phyloP scores from a whole-genome alignment of 495 filamentous ascomycete species.

The Symbiotaphrina buchneri region DNA sequence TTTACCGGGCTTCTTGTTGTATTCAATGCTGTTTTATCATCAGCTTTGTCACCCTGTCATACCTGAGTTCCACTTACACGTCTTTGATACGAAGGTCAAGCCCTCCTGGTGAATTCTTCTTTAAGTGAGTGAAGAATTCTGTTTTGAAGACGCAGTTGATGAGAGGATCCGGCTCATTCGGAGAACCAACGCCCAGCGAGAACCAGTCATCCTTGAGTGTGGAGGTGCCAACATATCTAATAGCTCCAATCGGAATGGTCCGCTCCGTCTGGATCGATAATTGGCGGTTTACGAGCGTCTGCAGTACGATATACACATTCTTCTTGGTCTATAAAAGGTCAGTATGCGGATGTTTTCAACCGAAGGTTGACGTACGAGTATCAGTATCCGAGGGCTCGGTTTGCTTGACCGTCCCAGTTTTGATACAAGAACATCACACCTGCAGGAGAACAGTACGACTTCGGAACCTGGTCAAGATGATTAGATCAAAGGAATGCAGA shows the following conservation, averaged over 20 bases:
- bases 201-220: slow-evolving; percentile 91
- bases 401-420: slow-evolving; percentile 96
- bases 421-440: slow-evolving; percentile 66
- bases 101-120: slow-evolving; percentile 47
- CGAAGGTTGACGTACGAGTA: slow-evolving; percentile 30
- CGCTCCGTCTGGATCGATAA: slow-evolving; percentile 60
- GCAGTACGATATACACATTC: slow-evolving; percentile 71
- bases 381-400: slow-evolving; percentile 58
- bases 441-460: slow-evolving; percentile 65
- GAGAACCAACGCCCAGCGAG: slow-evolving; percentile 66
- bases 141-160: slow-evolving; percentile 90
- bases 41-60: background rate
- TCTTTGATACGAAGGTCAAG: slow-evolving; percentile 65
- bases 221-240: slow-evolving; percentile 66
- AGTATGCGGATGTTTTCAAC: background rate
- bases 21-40: slow-evolving; percentile 46
- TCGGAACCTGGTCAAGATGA: slow-evolving; percentile 31
- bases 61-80: slow-evolving; percentile 17
- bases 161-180: slow-evolving; percentile 77
- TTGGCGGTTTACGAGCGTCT: slow-evolving; percentile 64
- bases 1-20: slow-evolving; percentile 97
- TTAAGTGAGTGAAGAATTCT: slow-evolving; percentile 85
- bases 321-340: slow-evolving; percentile 33
- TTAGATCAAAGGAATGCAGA: too few species aligned
- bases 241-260: slow-evolving; percentile 58